These are phyloP conservation scores for Diospyros kaki DNA, from an alignment of 148 eudicot species.

Conservation along the genomic window DNA sequence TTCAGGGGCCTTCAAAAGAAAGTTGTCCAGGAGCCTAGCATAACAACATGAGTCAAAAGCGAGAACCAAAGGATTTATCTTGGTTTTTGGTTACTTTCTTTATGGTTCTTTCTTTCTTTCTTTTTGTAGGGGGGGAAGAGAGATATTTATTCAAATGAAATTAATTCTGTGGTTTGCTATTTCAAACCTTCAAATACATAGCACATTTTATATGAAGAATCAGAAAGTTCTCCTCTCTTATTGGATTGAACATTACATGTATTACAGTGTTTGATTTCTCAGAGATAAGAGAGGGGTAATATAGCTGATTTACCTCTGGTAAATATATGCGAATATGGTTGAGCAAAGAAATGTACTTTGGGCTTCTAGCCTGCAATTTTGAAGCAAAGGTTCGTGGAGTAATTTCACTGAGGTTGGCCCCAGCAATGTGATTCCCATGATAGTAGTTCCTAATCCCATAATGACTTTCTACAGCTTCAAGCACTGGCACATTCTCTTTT, in stretches of 20 bases:
- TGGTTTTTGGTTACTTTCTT: not conserved
- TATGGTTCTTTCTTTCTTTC: not conserved
- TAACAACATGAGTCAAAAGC: too few relatives aligned
- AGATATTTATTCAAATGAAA: not conserved
- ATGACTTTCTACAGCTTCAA: slow-evolving; percentile 97
- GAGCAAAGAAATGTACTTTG: slow-evolving; percentile 93
- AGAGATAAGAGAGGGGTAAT: slow-evolving; percentile 9
- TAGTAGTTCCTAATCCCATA: slow-evolving; percentile 75
- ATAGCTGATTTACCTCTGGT: slow-evolving; percentile 69
- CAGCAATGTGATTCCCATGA: slow-evolving; percentile 91
- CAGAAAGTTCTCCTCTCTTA: not conserved
- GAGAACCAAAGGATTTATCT: not conserved
- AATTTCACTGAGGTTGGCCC: slow-evolving; percentile 83
- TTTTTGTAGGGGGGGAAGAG: not conserved
- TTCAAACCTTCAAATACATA: not conserved
- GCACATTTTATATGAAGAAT: not conserved
- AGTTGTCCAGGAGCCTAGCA: too few relatives aligned
- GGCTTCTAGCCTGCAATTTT: slow-evolving; percentile 91
- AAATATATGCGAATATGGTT: slow-evolving; percentile 97
- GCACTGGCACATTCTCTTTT: slow-evolving; percentile 94
- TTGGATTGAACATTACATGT: not conserved
- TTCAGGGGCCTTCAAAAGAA: too few relatives aligned
- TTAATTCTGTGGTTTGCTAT: not conserved
- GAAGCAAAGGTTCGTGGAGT: slow-evolving; percentile 93
- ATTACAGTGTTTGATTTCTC: not conserved